Conservation (phyloP, 768 basidiomycete genomes). For the Atractiella rhizophila region DNA sequence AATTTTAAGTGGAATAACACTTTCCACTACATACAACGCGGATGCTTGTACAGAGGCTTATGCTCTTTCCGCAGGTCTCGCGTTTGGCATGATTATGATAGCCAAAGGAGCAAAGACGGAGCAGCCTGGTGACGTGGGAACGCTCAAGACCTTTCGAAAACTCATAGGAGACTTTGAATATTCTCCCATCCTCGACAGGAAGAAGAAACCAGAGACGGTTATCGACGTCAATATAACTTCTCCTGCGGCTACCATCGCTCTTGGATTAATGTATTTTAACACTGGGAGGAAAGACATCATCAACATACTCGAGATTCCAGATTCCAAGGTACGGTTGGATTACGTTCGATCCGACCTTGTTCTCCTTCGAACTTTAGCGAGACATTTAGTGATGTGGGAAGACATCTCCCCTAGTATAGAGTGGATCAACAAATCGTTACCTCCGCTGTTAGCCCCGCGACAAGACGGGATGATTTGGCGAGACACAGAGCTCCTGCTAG, state of each 20-base stretch:
- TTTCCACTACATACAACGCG: constrained; percentile 56
- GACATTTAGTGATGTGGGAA: constrained; percentile 68
- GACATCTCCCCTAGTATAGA: constrained; percentile 34
- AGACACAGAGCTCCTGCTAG: constrained; percentile 37
- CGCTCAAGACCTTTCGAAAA: constrained; percentile 42
- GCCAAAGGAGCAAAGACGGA: constrained; percentile 42
- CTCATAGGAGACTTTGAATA: constrained; percentile 26
- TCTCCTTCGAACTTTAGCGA: constrained; percentile 49
- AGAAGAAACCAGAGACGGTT: constrained; percentile 1
- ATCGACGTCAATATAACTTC: constrained; percentile 80
- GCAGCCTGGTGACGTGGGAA: constrained; percentile 47
- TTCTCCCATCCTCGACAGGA: constrained; percentile 3
- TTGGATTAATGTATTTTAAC: constrained; percentile 77
- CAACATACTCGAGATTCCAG: constrained; percentile 57
- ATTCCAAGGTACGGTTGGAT: constrained; percentile 51
- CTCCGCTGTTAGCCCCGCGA: constrained; percentile 33
- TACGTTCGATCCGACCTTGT: constrained; percentile 70
- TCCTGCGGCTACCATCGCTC: constrained; percentile 64
- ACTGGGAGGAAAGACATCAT: constrained; percentile 66
- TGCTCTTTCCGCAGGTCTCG: constrained; percentile 59
- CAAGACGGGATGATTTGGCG: constrained; percentile 23
- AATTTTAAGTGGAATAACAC: constrained; percentile 53
- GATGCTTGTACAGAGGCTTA: constrained; percentile 81
- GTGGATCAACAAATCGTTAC: constrained; percentile 33
- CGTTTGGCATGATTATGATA: constrained; percentile 91